phyloP scores from a whole-genome alignment of 176 grass and related monocot genomes.

The Oropetium thomaeum region DNA sequence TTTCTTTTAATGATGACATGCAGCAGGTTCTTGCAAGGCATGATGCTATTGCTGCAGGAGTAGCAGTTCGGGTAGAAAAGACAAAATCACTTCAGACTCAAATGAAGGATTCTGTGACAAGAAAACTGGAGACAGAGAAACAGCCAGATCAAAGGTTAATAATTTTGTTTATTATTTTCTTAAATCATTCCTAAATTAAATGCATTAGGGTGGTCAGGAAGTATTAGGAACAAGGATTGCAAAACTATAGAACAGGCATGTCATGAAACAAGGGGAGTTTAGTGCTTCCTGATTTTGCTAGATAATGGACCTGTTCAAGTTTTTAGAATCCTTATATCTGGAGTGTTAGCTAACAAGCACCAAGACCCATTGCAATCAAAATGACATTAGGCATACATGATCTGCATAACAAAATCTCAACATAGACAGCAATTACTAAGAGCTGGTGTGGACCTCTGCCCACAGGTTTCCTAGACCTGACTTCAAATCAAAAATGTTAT shows the following conservation, averaged over 20 bases:
- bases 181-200: not conserved
- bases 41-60: constrained; percentile 75
- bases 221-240: not conserved
- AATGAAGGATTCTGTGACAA: constrained; percentile 26
- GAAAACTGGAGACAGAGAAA: constrained; percentile 36
- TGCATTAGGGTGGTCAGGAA: not conserved
- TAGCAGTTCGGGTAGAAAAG: constrained; percentile 54
- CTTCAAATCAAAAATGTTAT: constrained; percentile 6
- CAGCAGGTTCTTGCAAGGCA: constrained; percentile 79
- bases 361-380: not conserved
- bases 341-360: not conserved
- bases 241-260: not conserved
- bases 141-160: constrained; percentile 41
- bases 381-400: not conserved
- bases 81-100: constrained; percentile 40
- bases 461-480: not conserved
- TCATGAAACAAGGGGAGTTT: not conserved
- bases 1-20: constrained; percentile 90
- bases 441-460: not conserved
- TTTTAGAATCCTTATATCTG: not conserved
- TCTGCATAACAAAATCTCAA: not conserved
- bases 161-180: not conserved
- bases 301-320: not conserved
- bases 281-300: not conserved
- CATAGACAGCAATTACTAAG: not conserved